Evolutionary conservation across 2,329 filamentous ascomycete genomes (phyloP), one percentile per base, ranked within the genome.

Genomic region (Verticillium albo-atrum): DNA sequence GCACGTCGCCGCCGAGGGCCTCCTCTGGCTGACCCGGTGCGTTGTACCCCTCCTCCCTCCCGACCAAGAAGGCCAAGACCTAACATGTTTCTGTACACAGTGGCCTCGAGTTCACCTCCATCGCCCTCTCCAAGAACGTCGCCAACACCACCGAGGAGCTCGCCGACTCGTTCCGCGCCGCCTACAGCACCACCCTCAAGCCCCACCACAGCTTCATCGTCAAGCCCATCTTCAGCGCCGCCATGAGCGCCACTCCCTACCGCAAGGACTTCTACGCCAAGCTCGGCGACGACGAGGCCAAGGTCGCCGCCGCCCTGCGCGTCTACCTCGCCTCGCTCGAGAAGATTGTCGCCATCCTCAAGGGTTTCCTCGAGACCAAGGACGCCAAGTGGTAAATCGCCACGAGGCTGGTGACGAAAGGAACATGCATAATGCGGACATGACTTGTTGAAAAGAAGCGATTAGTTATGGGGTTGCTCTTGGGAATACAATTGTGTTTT

Each of bases 221-320:
- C 69, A 97, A 96, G 83, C 92, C 92, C 62, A 83, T 97, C 72
- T 98, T 98, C 84, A 90, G 84, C 68, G 89, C 92, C 63, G 94
- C 94, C 73, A 97, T 99, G 92, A 85, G 86, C 67, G 93, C 92
- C 20, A 94, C 90, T 66, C 95, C 95, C 2, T 97, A 97, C 82
- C 87, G 94, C 67, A 91, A 91, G 74, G 91, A 94, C 76, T 98
- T 99, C 73, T 98, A 97, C 74, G 77, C 77, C 65, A 97, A 97
- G 84, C 82, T 99, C 51, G 92, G 90, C 37, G 79, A 80, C 23
- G 84, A 91, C 70, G 75, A 83, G 42, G 76, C 72, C 30, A 85
- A 88, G 75, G 88, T 95, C 55, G 68, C 81, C 56, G 25, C 76
- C 58, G 85, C 90, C 70, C 75, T 97, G 68, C 77, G 81, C 67